A percentile compares a stretch with the other conserved stretches of the same genome.
Evolutionary conservation across 768 basidiomycete species (phyloP).

Genomic region (Leucocoprinus birnbaumii): DNA sequence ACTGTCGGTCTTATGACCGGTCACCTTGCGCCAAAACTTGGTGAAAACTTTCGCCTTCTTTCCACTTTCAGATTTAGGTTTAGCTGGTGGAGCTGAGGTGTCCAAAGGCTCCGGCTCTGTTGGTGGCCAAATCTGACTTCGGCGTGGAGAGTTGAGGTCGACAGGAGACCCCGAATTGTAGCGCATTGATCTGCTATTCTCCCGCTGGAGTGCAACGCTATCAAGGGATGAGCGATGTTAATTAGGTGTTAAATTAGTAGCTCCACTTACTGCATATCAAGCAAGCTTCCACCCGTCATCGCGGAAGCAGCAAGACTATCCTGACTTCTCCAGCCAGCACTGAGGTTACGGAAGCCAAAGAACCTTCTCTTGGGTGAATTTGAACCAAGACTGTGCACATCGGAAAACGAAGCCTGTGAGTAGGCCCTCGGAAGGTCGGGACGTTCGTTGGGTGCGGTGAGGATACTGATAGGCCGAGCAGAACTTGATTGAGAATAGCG

Average conservation of each 20-base stretch:
- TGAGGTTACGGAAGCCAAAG: conserved; percentile 73
- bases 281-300: conserved; percentile 78
- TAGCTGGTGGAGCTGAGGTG: conserved; percentile 17
- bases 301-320: conserved; percentile 82
- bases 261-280: conserved; percentile 84
- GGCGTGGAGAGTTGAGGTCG: conserved; percentile 39
- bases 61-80: conserved; percentile 45
- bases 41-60: conserved; percentile 79
- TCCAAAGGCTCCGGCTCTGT: conserved; percentile 28
- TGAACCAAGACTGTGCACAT: conserved; percentile 72
- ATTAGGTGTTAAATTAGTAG: conserved; percentile 2
- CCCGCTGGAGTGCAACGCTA: conserved; percentile 79
- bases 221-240: conserved; percentile 11
- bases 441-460: conserved; percentile 57
- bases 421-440: conserved; percentile 64
- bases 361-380: conserved; percentile 69
- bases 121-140: conserved; percentile 53
- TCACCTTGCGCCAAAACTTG: conserved; percentile 81
- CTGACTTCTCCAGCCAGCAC: conserved; percentile 72
- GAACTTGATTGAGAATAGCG: conserved; percentile 54
- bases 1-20: conserved; percentile 42
- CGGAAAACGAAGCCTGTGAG: conserved; percentile 80
- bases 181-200: conserved; percentile 35
- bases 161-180: conserved; percentile 25
- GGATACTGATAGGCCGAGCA: conserved; percentile 56